A percentile compares a stretch with the other conserved stretches of the same genome.
These are phyloP conservation scores for Moricandia arvensis DNA, from an alignment of 345 rosid genomes.

Conservation along the genomic window DNA sequence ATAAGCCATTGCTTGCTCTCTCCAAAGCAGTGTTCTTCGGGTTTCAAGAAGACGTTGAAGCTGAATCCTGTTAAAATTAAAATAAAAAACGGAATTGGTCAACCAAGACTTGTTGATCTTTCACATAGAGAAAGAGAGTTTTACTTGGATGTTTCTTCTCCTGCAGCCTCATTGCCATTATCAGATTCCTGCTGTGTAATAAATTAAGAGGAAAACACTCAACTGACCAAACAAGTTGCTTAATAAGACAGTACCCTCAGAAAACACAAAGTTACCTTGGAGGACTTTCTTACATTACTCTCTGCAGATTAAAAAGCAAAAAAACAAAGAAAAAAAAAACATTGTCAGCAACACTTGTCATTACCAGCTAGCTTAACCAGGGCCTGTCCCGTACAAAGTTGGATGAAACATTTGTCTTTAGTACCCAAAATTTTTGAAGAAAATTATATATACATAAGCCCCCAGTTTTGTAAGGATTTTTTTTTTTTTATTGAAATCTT, in stretches of 20 bases:
- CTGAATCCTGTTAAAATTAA: slow-evolving; percentile 45
- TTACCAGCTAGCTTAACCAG: not conserved
- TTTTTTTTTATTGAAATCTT: no score
- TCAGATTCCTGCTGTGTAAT: slow-evolving; percentile 43
- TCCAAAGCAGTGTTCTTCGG: slow-evolving; percentile 58
- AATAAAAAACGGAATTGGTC: no score
- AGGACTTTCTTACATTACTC: slow-evolving; percentile 40
- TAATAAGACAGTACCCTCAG: not conserved
- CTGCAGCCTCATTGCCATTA: slow-evolving; percentile 36
- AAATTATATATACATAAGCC: no score
- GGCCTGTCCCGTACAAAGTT: no score
- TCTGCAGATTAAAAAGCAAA: no score
- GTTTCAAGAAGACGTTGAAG: slow-evolving; percentile 75
- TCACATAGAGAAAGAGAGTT: not conserved
- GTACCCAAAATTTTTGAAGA: no score
- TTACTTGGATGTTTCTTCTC: slow-evolving; percentile 62
- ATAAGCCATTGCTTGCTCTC: slow-evolving; percentile 88
- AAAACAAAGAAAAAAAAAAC: slow-evolving; percentile 16
- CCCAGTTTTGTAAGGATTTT: no score
- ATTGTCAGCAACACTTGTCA: not conserved
- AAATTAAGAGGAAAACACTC: slow-evolving; percentile 15
- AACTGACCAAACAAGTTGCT: no score
- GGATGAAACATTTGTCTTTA: no score
- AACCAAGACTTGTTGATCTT: not conserved
- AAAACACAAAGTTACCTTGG: slow-evolving; percentile 42